These are phyloP conservation scores for Pythium pyrilobum DNA, from an alignment of 352 stramenopile genomes.

Conservation along the genomic window DNA sequence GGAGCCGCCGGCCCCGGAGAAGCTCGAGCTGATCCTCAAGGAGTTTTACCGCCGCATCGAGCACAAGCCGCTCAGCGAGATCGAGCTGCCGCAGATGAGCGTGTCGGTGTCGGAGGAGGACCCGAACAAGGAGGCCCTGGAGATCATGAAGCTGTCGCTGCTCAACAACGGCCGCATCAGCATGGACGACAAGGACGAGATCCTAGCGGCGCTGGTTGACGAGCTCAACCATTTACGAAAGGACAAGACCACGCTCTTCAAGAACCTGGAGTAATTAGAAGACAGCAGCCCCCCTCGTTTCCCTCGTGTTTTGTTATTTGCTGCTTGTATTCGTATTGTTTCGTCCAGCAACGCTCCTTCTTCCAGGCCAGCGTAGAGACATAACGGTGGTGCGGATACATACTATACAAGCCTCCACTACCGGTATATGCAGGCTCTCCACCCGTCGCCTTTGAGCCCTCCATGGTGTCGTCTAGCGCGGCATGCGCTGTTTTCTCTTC, in stretches of 20 bases:
- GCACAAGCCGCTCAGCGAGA: slow-evolving; percentile 65
- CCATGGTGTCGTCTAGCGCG: too few relatives aligned
- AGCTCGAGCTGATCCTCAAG: slow-evolving; percentile 58
- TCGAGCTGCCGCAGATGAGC: slow-evolving; percentile 69
- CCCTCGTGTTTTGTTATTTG: not conserved
- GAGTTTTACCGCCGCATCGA: slow-evolving; percentile 74
- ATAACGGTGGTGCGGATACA: too few relatives aligned
- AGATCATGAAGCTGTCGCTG: slow-evolving; percentile 88
- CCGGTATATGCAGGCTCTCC: too few relatives aligned
- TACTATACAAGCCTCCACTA: too few relatives aligned
- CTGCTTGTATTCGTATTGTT: not conserved
- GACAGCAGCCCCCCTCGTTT: not conserved
- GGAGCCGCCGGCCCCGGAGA: slow-evolving; percentile 47
- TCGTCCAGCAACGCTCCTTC: too few relatives aligned
- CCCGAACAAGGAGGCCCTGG: slow-evolving; percentile 72
- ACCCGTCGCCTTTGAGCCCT: too few relatives aligned
- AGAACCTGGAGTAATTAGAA: slow-evolving; percentile 50
- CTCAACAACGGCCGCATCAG: slow-evolving; percentile 85
- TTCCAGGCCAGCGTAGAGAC: too few relatives aligned
- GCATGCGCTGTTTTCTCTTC: too few relatives aligned
- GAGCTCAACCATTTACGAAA: slow-evolving; percentile 78
- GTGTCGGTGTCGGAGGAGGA: slow-evolving; percentile 60
- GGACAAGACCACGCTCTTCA: slow-evolving; percentile 84
- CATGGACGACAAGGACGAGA: slow-evolving; percentile 88
- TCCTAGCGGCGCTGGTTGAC: slow-evolving; percentile 75